Evolutionary conservation across 2,329 filamentous ascomycete genomes (phyloP).

Genomic region (Monilinia laxa): DNA sequence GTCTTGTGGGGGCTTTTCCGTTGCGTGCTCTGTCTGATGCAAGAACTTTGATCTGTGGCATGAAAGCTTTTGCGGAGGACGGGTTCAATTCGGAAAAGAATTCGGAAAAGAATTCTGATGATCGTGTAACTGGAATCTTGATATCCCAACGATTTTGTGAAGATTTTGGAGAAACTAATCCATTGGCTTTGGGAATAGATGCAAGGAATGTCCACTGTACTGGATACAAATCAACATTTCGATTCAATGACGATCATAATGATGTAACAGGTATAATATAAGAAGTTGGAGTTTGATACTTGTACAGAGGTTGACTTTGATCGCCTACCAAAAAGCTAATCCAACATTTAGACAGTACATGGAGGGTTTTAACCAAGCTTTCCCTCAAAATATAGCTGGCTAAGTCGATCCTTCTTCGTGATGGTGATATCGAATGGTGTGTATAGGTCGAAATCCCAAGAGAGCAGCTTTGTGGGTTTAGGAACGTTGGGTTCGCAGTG

Average conservation of each 20-base stretch:
- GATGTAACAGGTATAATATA: background rate
- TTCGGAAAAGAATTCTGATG: background rate
- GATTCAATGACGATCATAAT: no score
- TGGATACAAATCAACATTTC: no score
- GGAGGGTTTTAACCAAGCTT: background rate
- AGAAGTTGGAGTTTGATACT: no score
- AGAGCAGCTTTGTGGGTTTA: no score
- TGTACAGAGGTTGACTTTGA: background rate
- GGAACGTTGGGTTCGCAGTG: background rate
- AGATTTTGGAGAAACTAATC: background rate
- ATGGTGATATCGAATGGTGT: background rate
- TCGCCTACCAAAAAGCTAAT: background rate
- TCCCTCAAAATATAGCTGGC: background rate
- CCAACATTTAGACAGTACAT: background rate
- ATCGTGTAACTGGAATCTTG: background rate
- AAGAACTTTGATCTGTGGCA: background rate
- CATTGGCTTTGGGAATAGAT: background rate
- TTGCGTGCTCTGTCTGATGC: background rate
- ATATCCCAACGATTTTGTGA: background rate
- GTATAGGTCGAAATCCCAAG: background rate
- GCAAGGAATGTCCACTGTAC: no score
- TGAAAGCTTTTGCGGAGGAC: background rate
- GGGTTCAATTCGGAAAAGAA: background rate
- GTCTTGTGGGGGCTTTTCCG: no score
- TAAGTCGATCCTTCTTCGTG: background rate